A percentile compares a stretch with the other conserved stretches of the same genome.
Conservation (phyloP, 495 filamentous ascomycete genomes). For the Neurospora sp. region DNA sequence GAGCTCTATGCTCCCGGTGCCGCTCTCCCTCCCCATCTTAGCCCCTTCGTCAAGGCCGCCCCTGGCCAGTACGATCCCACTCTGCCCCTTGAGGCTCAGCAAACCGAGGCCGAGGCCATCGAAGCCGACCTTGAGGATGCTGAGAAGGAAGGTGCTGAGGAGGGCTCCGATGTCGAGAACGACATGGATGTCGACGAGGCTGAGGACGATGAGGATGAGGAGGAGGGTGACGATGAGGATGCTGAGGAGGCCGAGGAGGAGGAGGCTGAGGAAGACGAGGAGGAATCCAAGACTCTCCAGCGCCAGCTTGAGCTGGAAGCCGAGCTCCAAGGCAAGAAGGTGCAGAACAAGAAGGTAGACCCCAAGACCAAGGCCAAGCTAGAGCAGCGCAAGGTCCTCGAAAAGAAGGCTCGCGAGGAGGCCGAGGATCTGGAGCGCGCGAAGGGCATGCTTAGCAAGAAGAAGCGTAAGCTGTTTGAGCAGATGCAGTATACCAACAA, state of each 20-base stretch:
- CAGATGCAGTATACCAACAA: conserved; percentile 88
- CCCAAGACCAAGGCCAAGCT: conserved; percentile 49
- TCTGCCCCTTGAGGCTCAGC: conserved; percentile 64
- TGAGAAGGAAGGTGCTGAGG: conserved; percentile 29
- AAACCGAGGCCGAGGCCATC: conserved; percentile 67
- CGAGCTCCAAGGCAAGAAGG: conserved; percentile 52
- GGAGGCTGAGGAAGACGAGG: conserved; percentile 37
- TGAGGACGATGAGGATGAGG: conserved; percentile 37
- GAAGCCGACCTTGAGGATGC: conserved; percentile 51
- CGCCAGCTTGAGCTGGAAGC: conserved; percentile 87
- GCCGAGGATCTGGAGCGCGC: conserved; percentile 75
- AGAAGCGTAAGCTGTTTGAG: conserved; percentile 81
- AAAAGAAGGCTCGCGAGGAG: conserved; percentile 59
- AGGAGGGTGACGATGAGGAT: conserved; percentile 30
- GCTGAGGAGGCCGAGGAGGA: conserved; percentile 35
- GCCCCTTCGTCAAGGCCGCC: conserved; percentile 84
- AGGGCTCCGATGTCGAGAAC: conserved; percentile 27
- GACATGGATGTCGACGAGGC: conserved; percentile 29
- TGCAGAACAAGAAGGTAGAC: conserved; percentile 33
- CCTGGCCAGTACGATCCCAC: conserved; percentile 85
- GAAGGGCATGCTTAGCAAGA: conserved; percentile 88
- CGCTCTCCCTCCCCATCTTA: conserved; percentile 83
- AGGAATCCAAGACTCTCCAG: conserved; percentile 35
- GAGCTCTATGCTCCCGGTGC: conserved; percentile 87
- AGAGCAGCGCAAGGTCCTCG: conserved; percentile 55